Conservation (phyloP, 106 monocot genomes). For the Apostasia shenzhenica region DNA sequence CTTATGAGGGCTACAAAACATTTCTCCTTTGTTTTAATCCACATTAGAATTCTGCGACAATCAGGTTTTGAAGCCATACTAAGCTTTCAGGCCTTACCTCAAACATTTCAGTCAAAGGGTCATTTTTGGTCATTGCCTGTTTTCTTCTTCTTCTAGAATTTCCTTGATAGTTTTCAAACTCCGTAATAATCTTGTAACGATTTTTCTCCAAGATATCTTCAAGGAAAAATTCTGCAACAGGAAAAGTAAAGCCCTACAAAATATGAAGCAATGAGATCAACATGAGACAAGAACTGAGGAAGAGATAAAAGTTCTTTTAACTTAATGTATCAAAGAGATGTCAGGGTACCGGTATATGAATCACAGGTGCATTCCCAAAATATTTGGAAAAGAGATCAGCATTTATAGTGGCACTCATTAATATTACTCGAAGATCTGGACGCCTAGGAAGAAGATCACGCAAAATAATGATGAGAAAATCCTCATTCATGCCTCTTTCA, state of each 20-base stretch:
- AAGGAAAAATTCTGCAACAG: conserved; percentile 78
- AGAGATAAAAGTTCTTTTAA: not conserved
- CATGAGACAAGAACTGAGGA: not conserved
- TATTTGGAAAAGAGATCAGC: conserved; percentile 89
- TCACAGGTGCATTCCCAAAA: conserved; percentile 78
- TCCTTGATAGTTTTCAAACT: conserved; percentile 61
- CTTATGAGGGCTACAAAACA: too few relatives aligned
- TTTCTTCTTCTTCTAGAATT: conserved; percentile 55
- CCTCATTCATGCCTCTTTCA: conserved; percentile 99
- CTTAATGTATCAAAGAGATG: not conserved
- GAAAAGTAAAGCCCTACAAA: conserved; percentile 84
- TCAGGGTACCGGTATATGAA: conserved; percentile 82
- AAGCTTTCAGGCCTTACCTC: conserved; percentile 41
- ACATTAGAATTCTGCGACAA: too few relatives aligned
- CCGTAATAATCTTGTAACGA: conserved; percentile 60
- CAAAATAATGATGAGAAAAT: conserved; percentile 92
- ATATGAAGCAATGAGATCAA: conserved; percentile 8
- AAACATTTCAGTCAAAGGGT: conserved; percentile 90
- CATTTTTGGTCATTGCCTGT: conserved; percentile 40
- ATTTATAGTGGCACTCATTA: conserved; percentile 99
- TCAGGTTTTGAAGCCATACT: not conserved
- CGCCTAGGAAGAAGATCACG: conserved; percentile 86
- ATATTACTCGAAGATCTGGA: conserved; percentile 79
- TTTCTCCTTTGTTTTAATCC: too few relatives aligned
- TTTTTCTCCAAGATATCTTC: conserved; percentile 90